A percentile compares a stretch with the other conserved stretches of the same genome.
These are phyloP conservation scores for Zalaria sp. DNA, from an alignment of 2,329 filamentous ascomycete species.

Conservation along the genomic window DNA sequence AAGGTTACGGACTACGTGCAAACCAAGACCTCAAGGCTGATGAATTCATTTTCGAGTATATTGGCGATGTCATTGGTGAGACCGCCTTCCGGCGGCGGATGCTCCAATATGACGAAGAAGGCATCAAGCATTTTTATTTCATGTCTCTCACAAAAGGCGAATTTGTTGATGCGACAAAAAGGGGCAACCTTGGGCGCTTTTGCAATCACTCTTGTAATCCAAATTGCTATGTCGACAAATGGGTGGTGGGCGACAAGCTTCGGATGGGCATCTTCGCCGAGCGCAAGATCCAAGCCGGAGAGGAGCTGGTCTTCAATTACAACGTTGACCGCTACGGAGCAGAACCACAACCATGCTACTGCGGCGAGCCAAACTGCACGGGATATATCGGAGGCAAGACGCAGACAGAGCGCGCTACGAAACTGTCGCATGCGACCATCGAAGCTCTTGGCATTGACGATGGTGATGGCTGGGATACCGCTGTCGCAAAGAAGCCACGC, in stretches of 20 bases:
- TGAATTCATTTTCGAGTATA: constrained; percentile 96
- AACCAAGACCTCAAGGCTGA: constrained; percentile 63
- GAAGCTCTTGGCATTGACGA: constrained; percentile 94
- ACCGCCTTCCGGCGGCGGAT: constrained; percentile 77
- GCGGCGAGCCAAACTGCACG: constrained; percentile 83
- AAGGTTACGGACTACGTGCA: constrained; percentile 82
- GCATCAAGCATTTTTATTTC: constrained; percentile 99
- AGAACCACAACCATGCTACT: constrained; percentile 94
- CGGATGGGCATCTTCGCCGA: constrained; percentile 98
- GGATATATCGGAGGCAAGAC: constrained; percentile 97
- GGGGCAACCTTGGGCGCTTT: constrained; percentile 88
- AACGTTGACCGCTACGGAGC: constrained; percentile 97
- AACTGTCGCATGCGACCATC: constrained; percentile 75
- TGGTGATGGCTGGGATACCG: constrained; percentile 79
- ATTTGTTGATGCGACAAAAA: constrained; percentile 95
- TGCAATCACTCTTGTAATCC: constrained; percentile 99
- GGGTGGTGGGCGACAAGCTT: constrained; percentile 92
- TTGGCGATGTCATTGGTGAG: constrained; percentile 96
- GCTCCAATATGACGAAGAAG: constrained; percentile 85
- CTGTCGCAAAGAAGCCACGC: constrained; percentile 75
- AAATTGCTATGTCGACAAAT: constrained; percentile 98
- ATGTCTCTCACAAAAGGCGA: constrained; percentile 96
- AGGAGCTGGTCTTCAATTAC: constrained; percentile 98
- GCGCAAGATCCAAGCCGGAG: constrained; percentile 69
- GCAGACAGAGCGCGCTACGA: constrained; percentile 83